A percentile compares a stretch with the other conserved stretches of the same genome.
These are phyloP conservation scores for Xylaria intraflava DNA, from an alignment of 495 filamentous ascomycete species.

Conservation along the genomic window DNA sequence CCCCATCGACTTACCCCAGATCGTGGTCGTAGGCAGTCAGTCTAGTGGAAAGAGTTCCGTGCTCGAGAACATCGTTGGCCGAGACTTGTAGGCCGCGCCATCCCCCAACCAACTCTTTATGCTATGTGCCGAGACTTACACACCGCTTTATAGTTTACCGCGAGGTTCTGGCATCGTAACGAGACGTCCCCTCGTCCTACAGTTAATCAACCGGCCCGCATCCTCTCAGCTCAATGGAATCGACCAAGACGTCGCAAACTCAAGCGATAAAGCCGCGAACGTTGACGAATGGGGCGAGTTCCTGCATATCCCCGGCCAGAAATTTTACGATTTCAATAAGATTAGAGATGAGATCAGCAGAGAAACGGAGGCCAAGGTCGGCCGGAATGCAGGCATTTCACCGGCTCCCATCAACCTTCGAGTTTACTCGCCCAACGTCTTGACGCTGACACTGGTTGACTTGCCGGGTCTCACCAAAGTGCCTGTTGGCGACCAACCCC, in stretches of 20 bases:
- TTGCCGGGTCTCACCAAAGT: conserved; percentile 96
- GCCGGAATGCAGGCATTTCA: conserved; percentile 92
- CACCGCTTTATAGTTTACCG: conserved; percentile 60
- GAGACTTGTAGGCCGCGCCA: conserved; percentile 76
- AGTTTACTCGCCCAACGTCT: conserved; percentile 96
- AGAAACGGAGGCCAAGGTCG: conserved; percentile 95
- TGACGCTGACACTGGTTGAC: conserved; percentile 96
- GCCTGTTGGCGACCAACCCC: conserved; percentile 95
- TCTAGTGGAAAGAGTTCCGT: conserved; percentile 99
- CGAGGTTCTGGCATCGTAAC: conserved; percentile 98
- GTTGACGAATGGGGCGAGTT: conserved; percentile 98
- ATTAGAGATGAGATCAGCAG: conserved; percentile 96
- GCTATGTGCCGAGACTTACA: neutral
- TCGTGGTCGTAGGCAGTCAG: conserved; percentile 97
- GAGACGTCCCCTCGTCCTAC: conserved; percentile 88
- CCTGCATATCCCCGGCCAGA: conserved; percentile 94
- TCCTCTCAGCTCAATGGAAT: conserved; percentile 66
- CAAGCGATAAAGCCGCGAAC: conserved; percentile 75
- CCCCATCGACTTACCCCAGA: conserved; percentile 98
- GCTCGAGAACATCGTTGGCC: conserved; percentile 96
- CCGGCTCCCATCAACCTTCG: conserved; percentile 93
- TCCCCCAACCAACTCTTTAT: neutral
- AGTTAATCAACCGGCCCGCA: conserved; percentile 84
- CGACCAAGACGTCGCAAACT: conserved; percentile 58
- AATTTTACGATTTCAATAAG: conserved; percentile 99